A percentile compares a stretch with the other conserved stretches of the same genome.
These are phyloP conservation scores for Arabidopsis suecica DNA, from an alignment of 345 rosid species.

Conservation along the genomic window DNA sequence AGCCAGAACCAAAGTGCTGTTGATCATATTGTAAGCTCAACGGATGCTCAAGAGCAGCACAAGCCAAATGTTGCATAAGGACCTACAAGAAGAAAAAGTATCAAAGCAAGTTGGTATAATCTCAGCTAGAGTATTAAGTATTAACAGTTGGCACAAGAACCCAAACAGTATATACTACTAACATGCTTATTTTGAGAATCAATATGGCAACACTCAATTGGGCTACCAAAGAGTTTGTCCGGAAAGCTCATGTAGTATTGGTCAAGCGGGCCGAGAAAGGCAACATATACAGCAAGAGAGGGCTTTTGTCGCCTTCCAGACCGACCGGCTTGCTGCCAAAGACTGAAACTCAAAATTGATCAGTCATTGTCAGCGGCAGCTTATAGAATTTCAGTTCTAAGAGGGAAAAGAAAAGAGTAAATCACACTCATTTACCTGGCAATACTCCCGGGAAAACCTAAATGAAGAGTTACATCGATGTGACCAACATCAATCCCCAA, in stretches of 20 bases:
- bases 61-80: slow-evolving; percentile 82
- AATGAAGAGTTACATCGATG: slow-evolving; percentile 90
- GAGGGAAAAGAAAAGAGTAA: slow-evolving; percentile 27
- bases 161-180: slow-evolving; percentile 33
- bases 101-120: slow-evolving; percentile 23
- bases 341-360: slow-evolving; percentile 54
- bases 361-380: slow-evolving; percentile 5
- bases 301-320: slow-evolving; percentile 90
- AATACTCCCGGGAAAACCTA: slow-evolving; percentile 97
- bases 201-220: slow-evolving; percentile 85
- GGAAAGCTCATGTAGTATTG: slow-evolving; percentile 93
- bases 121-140: slow-evolving; percentile 18
- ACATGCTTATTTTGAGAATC: slow-evolving; percentile 92
- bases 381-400: slow-evolving; percentile 7
- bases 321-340: slow-evolving; percentile 98
- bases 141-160: slow-evolving; percentile 19
- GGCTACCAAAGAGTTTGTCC: slow-evolving; percentile 73
- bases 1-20: slow-evolving; percentile 71
- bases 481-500: slow-evolving; percentile 98
- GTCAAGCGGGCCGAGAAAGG: slow-evolving; percentile 84
- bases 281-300: slow-evolving; percentile 90
- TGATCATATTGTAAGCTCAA: slow-evolving; percentile 74
- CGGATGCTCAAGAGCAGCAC: slow-evolving; percentile 90
- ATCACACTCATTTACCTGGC: slow-evolving; percentile 64
- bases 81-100: slow-evolving; percentile 59